phyloP scores from a whole-genome alignment of 306 rosid species.

The Quillaja saponaria region DNA sequence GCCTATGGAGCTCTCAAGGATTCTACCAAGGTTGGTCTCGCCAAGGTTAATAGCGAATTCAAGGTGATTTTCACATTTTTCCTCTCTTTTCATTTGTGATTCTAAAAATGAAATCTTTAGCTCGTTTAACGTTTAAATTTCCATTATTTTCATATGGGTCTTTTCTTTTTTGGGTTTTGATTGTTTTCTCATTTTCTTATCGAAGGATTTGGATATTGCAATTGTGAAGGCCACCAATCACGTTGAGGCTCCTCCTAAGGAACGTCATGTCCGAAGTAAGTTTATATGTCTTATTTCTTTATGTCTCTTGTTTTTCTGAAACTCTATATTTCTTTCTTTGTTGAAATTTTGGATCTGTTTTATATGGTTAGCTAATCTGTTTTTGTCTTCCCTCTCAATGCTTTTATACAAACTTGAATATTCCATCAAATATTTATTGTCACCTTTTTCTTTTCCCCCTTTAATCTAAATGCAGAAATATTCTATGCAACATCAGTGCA shows the following conservation, averaged over 20 bases:
- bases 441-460: no score
- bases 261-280: constrained; percentile 92
- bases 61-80: constrained; percentile 47
- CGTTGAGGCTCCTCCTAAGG: constrained; percentile 86
- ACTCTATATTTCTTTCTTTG: not conserved
- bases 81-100: not conserved
- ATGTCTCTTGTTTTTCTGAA: no score
- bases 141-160: not conserved
- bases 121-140: not conserved
- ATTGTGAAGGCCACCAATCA: constrained; percentile 93
- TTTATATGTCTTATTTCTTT: not conserved
- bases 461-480: constrained; percentile 45
- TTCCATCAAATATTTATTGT: no score
- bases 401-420: no score
- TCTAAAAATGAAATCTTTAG: not conserved
- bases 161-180: not conserved
- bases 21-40: constrained; percentile 95
- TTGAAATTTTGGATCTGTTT: not conserved
- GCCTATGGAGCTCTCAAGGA: constrained; percentile 97
- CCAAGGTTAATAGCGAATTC: constrained; percentile 90
- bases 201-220: constrained; percentile 90
- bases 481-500: constrained; percentile 71
- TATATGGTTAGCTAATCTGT: no score
- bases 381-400: no score
- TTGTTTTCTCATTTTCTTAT: not conserved